A percentile compares a stretch with the other conserved stretches of the same genome.
Conservation (phyloP, 2,329 filamentous ascomycete genomes). For the Tolypocladium cylindrosporum region DNA sequence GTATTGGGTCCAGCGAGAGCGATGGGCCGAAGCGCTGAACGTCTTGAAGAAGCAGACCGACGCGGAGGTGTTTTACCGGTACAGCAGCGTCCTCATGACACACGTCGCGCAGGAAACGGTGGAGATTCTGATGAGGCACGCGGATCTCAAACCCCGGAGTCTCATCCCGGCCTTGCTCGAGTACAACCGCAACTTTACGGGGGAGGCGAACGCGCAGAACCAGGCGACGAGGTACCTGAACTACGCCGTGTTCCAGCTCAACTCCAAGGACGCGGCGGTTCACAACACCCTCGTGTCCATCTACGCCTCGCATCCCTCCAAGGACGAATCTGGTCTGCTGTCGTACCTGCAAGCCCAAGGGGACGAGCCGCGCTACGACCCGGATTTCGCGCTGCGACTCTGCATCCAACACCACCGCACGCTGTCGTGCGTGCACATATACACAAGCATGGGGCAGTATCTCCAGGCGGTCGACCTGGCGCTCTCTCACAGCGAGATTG, state of each 20-base stretch:
- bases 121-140: conserved; percentile 91
- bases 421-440: conserved; percentile 92
- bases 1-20: conserved; percentile 94
- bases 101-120: conserved; percentile 77
- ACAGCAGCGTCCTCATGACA: conserved; percentile 93
- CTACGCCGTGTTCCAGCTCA: conserved; percentile 80
- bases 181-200: conserved; percentile 72
- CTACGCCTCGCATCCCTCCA: conserved; percentile 76
- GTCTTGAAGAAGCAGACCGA: conserved; percentile 92
- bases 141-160: conserved; percentile 72
- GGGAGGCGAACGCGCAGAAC: conserved; percentile 58
- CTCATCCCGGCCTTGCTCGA: conserved; percentile 89
- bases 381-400: conserved; percentile 88
- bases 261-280: conserved; percentile 73
- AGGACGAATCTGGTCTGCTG: conserved; percentile 76
- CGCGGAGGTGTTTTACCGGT: conserved; percentile 88
- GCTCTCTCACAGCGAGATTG: conserved; percentile 78
- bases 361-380: conserved; percentile 78
- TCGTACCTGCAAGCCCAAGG: conserved; percentile 87
- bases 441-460: conserved; percentile 93
- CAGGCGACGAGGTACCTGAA: conserved; percentile 91
- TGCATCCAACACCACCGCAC: conserved; percentile 93
- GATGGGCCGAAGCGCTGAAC: conserved; percentile 76
- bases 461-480: conserved; percentile 88
- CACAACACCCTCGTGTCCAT: conserved; percentile 97